Percentiles rank a stretch among this genome's conserved stretches.
phyloP scores from a whole-genome alignment of 306 rosid species.

The Quercus agrifolia region DNA sequence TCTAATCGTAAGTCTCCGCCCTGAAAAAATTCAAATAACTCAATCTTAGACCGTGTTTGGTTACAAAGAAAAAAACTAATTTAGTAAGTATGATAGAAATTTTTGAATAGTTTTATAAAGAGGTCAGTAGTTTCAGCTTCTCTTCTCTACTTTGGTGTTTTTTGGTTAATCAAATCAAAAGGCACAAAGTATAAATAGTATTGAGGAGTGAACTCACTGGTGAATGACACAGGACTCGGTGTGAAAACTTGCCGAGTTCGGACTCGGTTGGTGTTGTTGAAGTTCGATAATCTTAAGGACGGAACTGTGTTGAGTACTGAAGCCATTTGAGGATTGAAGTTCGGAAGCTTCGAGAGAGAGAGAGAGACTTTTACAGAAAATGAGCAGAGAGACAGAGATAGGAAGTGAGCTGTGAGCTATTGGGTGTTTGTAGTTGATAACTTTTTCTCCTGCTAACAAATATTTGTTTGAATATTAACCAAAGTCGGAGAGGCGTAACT shows the following conservation, averaged over 20 bases:
- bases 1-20: constrained; percentile 50
- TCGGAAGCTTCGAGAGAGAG: neutral
- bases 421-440: constrained; percentile 26
- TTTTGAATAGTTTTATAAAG: neutral
- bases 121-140: neutral
- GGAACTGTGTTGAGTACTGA: constrained; percentile 42
- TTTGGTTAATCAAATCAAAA: constrained; percentile 6
- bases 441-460: neutral
- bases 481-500: neutral
- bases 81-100: neutral
- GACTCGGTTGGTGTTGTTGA: constrained; percentile 18
- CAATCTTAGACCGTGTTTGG: neutral
- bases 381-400: neutral
- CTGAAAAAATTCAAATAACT: constrained; percentile 24
- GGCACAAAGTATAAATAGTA: neutral
- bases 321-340: constrained; percentile 50
- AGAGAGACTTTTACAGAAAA: no score
- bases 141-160: neutral
- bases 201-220: constrained; percentile 45
- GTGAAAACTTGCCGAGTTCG: constrained; percentile 25
- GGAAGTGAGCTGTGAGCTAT: neutral
- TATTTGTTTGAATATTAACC: constrained; percentile 3
- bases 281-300: constrained; percentile 25
- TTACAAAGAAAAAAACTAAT: neutral
- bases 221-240: constrained; percentile 40